Base-by-base conservation (phyloP, 306 rosid species). In the Senna tora region DNA sequence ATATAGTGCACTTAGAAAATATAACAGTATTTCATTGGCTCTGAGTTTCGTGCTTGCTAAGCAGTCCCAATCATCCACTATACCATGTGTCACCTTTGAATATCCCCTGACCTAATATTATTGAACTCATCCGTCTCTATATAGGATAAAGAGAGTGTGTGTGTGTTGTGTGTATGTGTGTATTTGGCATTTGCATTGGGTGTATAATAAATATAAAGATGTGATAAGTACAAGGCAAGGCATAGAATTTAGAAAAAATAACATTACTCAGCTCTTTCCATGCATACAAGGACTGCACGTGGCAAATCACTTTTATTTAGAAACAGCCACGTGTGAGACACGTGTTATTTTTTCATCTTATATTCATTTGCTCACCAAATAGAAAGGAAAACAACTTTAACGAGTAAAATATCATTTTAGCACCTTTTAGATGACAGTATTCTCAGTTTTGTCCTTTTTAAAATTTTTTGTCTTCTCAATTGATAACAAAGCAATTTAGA, bases 31-130 rank as follows among this genome's bases (percentile, higher is more conserved):
- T n/a, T n/a, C n/a, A n/a, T n/a, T n/a, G 45, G 50, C 72, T 56
- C 67, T 15, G 74, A 67, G 80, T 73, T 81, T 69, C n/a, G 45
- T 17, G 80, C 65, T 82, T 53, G 75, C 84, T 73, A 77, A 76
- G 67, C 46, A 75, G 83, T 85, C 87, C 79, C 81, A 82, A 84
- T 87, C 90, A 70, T 78, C 54, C 87, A 75, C 82, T 58, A 22
- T 61, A 77, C 80, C 85, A 85, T 83, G 84, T 75, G 82, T 84
- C 86, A 46, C 66, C 69, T 65, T 71, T 73, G 67, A 83, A 72
- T 58, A 67, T 76, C 72, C 81, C 82, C 85, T 34, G 66, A 79
- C 83, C 74, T 73, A 20, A 70, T 74, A 84, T 80, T 86, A 87
- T 84, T 84, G 82, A 74, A 67, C 65, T 63, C 72, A 77, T 56